These are phyloP conservation scores for Pleodorina starrii DNA, from an alignment of 139 green algal species.

Conservation along the genomic window DNA sequence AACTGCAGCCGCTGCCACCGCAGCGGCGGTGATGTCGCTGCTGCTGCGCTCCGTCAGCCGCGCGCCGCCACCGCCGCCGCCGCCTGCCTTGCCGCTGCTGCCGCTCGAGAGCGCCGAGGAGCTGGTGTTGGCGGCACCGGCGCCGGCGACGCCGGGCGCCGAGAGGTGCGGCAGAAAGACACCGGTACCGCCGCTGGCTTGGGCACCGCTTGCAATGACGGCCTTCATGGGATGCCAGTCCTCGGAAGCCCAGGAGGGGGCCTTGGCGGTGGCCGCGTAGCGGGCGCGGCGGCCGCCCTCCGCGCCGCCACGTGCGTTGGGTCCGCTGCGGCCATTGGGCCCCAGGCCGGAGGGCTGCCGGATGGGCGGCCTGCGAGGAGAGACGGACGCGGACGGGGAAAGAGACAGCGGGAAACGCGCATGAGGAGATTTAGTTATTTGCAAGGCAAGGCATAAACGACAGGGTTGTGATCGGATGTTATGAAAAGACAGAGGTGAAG, in stretches of 20 bases:
- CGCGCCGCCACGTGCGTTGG: conserved; percentile 7
- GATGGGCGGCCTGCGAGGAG: conserved; percentile 23
- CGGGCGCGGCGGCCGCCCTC: conserved; percentile 23
- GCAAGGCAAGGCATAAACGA: too few species aligned
- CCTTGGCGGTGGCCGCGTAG: conserved; percentile 45
- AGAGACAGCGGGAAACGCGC: too few species aligned
- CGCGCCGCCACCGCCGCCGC: background rate
- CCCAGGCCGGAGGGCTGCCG: conserved; percentile 34
- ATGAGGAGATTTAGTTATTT: too few species aligned
- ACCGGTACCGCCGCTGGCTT: conserved; percentile 30
- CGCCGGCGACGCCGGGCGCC: background rate
- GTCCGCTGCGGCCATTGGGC: conserved; percentile 37
- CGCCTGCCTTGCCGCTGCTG: background rate
- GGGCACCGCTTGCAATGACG: conserved; percentile 33
- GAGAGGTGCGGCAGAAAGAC: conserved; percentile 41
- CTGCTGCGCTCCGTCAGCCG: background rate
- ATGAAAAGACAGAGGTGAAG: too few species aligned
- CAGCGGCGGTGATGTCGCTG: background rate
- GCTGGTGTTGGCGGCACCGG: background rate
- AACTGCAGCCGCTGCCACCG: background rate
- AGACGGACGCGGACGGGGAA: too few species aligned
- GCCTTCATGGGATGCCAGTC: conserved; percentile 50
- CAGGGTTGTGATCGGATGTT: too few species aligned
- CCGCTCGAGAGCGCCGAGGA: background rate
- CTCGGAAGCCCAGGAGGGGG: conserved; percentile 40